Evolutionary conservation across 2,329 filamentous ascomycete genomes (phyloP), one percentile per base, ranked within the genome.

Genomic region (Diplodia corticola): DNA sequence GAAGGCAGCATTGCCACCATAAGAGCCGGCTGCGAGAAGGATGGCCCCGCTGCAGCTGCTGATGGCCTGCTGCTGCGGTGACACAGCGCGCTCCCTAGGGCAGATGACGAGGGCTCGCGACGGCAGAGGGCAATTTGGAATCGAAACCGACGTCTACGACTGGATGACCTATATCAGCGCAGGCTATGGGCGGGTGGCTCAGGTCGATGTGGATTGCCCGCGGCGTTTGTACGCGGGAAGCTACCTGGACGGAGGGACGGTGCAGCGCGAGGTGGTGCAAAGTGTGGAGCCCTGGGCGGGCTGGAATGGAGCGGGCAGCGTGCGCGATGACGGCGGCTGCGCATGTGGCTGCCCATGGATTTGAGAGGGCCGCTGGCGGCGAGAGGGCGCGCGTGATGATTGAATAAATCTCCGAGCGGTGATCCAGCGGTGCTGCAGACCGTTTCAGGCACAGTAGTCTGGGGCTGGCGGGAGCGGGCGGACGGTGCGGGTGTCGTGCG

Each of bases 91-190:
- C 33, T 35, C 30, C 30, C 15, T 24, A 22, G 51, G 51, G 51
- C 57, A 60, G 24, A 60, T 49, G 57, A 49, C 57, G 57, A 49
- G 17, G 37, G 55, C 55, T 28, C 20, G 35, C 37, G 15, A 22
- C 15, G 22, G 55, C 12, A 44, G 28, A 24, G 28, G 44, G 57
- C 57, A 61, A 61, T 61, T 61, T 48, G 57, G 57, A 61, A 61
- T 61, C 57, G 28, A 61, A 20, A 61, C 55, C 44, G 10, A 37
- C 10, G 26, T n/a, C 37, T 7, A 17, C 55, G 55, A 60, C 55
- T 60, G 40, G 40, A 60, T 48, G 57, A 61, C 57, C 57, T 61
- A 61, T 61, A 61, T 61, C 57, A 61, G 44, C 57, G 28, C 44
- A 30, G n/a, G 57, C 30, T 61, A 61, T 61, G 57, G 57, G 7